Percentiles rank a stretch among this genome's conserved stretches.
phyloP scores from a whole-genome alignment of 345 rosid genomes.

The Rhizophora apiculata region DNA sequence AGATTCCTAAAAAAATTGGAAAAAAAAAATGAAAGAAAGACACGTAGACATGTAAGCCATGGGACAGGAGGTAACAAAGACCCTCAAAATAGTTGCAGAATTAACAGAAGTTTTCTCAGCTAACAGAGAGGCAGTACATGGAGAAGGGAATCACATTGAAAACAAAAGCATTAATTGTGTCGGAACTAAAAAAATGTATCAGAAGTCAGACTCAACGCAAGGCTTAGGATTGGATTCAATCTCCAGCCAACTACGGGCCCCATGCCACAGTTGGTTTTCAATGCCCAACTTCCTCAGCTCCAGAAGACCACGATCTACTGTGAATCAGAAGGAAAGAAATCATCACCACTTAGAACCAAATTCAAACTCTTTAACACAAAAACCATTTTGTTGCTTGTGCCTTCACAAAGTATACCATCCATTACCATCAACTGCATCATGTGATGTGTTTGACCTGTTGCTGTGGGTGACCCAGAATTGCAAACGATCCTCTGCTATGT shows the following conservation, averaged over 20 bases:
- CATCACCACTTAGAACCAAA: not conserved
- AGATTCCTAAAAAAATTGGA: no score
- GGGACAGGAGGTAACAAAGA: no score
- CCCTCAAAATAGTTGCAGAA: no score
- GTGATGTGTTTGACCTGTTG: conserved; percentile 44
- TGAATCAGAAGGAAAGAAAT: not conserved
- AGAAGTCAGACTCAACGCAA: conserved; percentile 40
- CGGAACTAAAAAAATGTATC: not conserved
- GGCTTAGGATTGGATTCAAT: conserved; percentile 33
- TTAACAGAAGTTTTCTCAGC: not conserved
- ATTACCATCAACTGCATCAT: conserved; percentile 84
- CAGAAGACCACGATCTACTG: conserved; percentile 77
- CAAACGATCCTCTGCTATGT: conserved; percentile 73
- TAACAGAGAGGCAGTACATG: not conserved
- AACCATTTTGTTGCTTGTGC: no score
- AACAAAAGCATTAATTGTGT: no score
- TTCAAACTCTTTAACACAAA: not conserved
- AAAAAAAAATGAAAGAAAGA: no score
- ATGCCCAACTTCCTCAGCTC: conserved; percentile 77
- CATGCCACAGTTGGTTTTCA: conserved; percentile 76
- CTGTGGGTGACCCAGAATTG: conserved; percentile 62
- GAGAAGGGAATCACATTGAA: not conserved
- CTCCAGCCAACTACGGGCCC: conserved; percentile 49
- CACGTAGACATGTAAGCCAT: no score
- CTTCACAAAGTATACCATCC: not conserved